Conservation (phyloP, 164 flowering plant genomes). For the Protea cynaroides region DNA sequence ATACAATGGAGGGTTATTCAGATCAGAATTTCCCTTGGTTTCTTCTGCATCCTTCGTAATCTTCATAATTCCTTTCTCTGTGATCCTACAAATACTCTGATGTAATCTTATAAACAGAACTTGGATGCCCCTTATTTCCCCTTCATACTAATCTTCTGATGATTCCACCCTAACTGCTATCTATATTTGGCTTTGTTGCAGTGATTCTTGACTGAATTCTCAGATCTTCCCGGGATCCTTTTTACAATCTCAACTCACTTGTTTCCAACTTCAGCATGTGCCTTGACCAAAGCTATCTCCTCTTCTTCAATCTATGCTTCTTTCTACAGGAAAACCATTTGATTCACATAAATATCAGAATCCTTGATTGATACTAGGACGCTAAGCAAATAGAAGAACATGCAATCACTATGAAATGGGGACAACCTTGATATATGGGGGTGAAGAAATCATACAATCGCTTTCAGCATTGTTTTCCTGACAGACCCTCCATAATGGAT, state of each 20-base stretch:
- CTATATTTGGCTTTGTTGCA: constrained; percentile 12
- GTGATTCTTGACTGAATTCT: constrained; percentile 15
- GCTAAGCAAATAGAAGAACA: too few species aligned
- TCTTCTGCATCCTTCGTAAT: background rate
- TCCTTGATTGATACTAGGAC: background rate
- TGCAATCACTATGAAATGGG: too few species aligned
- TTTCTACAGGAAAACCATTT: constrained; percentile 6
- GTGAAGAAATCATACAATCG: too few species aligned
- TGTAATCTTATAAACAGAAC: constrained; percentile 13
- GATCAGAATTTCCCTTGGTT: background rate
- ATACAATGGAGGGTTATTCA: too few species aligned
- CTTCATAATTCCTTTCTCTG: background rate
- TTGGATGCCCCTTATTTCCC: background rate
- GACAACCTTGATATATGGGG: too few species aligned
- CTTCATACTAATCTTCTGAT: background rate
- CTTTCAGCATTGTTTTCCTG: too few species aligned
- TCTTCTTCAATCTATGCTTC: constrained; percentile 14
- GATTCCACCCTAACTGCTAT: background rate
- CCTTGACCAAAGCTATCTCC: constrained; percentile 4
- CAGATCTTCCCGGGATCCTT: constrained; percentile 11
- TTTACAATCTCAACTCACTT: constrained; percentile 15
- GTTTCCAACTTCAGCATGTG: constrained; percentile 13
- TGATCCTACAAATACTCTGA: background rate
- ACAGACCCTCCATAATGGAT: too few species aligned
- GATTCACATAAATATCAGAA: too few species aligned